Evolutionary conservation across 768 basidiomycete genomes (phyloP).

Genomic region (Boletus insuetus): DNA sequence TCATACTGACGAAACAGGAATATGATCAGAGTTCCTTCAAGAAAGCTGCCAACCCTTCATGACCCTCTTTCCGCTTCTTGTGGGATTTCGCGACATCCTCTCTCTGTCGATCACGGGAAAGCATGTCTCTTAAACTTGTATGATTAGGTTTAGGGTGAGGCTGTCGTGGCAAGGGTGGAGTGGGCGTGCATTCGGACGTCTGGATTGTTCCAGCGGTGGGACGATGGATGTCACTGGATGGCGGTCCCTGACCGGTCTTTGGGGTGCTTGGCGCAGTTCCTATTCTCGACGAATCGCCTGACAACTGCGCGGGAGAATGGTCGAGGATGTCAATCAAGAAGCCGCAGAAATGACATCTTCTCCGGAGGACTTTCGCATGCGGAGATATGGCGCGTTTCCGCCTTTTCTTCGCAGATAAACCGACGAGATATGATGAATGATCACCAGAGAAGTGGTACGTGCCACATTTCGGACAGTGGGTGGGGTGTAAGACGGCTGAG

Average conservation of each 20-base stretch:
- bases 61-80: constrained; percentile 22
- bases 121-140: constrained; percentile 52
- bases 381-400: constrained; percentile 2
- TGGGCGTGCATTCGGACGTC: not conserved
- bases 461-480: constrained; percentile 56
- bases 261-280: not conserved
- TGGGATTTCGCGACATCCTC: constrained; percentile 29
- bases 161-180: constrained; percentile 20
- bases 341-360: constrained; percentile 22
- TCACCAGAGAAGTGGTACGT: constrained; percentile 42
- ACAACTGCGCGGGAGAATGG: not conserved
- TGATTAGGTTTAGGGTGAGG: constrained; percentile 39
- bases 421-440: constrained; percentile 34
- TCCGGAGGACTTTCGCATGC: constrained; percentile 3
- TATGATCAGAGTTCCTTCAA: constrained; percentile 20
- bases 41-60: constrained; percentile 53
- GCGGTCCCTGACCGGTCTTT: not conserved
- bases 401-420: constrained; percentile 23
- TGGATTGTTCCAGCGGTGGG: not conserved
- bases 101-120: constrained; percentile 56
- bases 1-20: not conserved
- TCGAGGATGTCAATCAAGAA: constrained; percentile 1
- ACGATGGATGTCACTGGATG: not conserved
- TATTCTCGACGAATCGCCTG: not conserved
- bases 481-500: constrained; percentile 17